phyloP scores from a whole-genome alignment of 2,329 filamentous ascomycete genomes.

The Knufia fluminis region DNA sequence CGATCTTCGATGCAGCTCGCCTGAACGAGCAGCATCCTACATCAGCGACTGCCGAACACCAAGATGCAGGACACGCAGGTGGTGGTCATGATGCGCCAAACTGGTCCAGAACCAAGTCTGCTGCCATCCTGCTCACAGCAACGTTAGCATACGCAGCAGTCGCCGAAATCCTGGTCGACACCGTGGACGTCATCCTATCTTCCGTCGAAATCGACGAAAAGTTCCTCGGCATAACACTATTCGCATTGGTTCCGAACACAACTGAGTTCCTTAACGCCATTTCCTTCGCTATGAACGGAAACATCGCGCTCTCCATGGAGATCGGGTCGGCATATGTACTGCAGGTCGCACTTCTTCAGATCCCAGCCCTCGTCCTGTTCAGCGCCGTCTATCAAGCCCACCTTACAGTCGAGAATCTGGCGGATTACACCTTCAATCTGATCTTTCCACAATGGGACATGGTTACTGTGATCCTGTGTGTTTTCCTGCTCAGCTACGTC shows the following conservation, averaged over 20 bases:
- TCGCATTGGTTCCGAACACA: constrained; percentile 93
- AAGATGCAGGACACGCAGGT: constrained; percentile 38
- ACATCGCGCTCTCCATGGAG: constrained; percentile 97
- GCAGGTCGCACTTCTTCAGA: constrained; percentile 90
- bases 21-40: constrained; percentile 42
- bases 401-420: constrained; percentile 44
- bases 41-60: constrained; percentile 21
- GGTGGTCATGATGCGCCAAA: constrained; percentile 97
- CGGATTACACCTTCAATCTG: constrained; percentile 50
- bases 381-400: constrained; percentile 62
- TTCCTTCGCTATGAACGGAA: constrained; percentile 98
- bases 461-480: constrained; percentile 90
- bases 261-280: constrained; percentile 98
- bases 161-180: constrained; percentile 92
- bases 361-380: constrained; percentile 85
- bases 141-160: constrained; percentile 93
- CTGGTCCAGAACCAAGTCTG: constrained; percentile 87
- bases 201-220: constrained; percentile 92
- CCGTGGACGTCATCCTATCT: constrained; percentile 89
- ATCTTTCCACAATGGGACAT: constrained; percentile 99
- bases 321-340: constrained; percentile 95
- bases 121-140: constrained; percentile 76
- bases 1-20: constrained; percentile 28
- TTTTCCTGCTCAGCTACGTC: constrained; percentile 94
- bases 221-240: constrained; percentile 91